Evolutionary conservation across 257 asterid species (phyloP), one percentile per base, ranked within the genome.

Genomic region (Fraxinus pennsylvanica): DNA sequence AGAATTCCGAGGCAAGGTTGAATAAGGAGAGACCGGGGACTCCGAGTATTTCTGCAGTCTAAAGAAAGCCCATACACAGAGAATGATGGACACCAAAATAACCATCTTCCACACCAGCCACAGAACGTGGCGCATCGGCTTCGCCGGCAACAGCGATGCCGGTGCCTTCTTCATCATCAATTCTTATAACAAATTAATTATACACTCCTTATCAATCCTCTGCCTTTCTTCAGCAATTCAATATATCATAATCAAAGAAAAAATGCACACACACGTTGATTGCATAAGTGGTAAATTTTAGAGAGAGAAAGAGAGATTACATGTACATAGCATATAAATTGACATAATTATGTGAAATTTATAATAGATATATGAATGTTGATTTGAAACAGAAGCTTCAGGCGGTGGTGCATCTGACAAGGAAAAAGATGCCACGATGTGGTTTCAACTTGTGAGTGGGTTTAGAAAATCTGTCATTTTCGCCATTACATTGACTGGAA

Each of bases 31-130:
- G 54, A 6, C 72, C 41, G 85, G 57, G 1, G 90, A 77, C 67
- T 80, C 85, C 73, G 96, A 87, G 78, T 88, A 89, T 74, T 78
- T 86, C 72, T 92, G 97, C 67, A 91, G 90, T 82, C 90, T 88
- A 72, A 91, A 77, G 78, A 91, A 90, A 41, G 95, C 91, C 50
- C 87, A 71, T 8, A 90, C 52, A 78, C 91, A 92, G 74, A 93
- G 81, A 21, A 82, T 74, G 43, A 90, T 2, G 17, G 96, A 91
- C 8, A 81, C 80, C 1, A 81, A 50, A 78, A 93, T 80, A 81
- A 91, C 84, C 63, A 90, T 69, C 84, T 88, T 92, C 98, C 98
- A 91, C 71, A 91, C 84, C 9, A 92, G 32, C 87, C 91, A 84
- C 80, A 95, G 39, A 70, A 84, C 71, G 76, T 86, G 86, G 80